A percentile compares a stretch with the other conserved stretches of the same genome.
Conservation (phyloP, 495 filamentous ascomycete genomes). For the Neurospora sp. region DNA sequence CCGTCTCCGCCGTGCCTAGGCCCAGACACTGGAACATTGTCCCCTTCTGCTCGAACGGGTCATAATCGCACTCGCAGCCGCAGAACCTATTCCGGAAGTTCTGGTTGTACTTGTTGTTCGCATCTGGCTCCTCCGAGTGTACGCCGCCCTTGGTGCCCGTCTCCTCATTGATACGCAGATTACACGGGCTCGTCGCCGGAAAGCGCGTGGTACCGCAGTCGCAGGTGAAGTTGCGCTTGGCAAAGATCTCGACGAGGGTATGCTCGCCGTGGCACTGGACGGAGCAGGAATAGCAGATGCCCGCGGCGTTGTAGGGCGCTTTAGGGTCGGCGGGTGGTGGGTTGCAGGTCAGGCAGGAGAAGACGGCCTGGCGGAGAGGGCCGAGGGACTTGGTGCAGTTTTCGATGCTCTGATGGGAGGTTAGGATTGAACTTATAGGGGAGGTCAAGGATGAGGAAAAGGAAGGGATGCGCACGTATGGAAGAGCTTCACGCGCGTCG, state of each 20-base stretch:
- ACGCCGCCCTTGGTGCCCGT: conserved; percentile 67
- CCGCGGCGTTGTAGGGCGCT: conserved; percentile 62
- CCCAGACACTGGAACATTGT: conserved; percentile 99
- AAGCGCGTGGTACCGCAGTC: conserved; percentile 90
- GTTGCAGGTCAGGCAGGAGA: conserved; percentile 87
- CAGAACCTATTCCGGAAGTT: conserved; percentile 94
- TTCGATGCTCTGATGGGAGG: conserved; percentile 63
- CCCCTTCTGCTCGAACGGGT: conserved; percentile 75
- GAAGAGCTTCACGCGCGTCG: conserved; percentile 87
- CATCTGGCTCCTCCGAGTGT: conserved; percentile 58
- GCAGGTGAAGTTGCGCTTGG: conserved; percentile 88
- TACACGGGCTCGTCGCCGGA: conserved; percentile 58
- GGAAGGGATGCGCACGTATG: conserved; percentile 52
- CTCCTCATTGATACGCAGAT: conserved; percentile 59
- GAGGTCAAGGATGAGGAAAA: background rate
- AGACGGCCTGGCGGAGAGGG: conserved; percentile 74
- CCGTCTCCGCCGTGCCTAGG: conserved; percentile 64
- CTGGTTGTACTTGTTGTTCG: conserved; percentile 81
- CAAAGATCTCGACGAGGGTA: conserved; percentile 89
- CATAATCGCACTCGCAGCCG: conserved; percentile 77
- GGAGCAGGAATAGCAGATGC: conserved; percentile 91
- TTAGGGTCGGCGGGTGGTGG: conserved; percentile 55
- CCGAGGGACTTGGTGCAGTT: conserved; percentile 84
- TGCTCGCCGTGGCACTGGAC: conserved; percentile 96
- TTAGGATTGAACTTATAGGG: background rate